Base-by-base conservation (phyloP, 2,329 filamentous ascomycete genomes). In the Cladophialophora carrionii region DNA sequence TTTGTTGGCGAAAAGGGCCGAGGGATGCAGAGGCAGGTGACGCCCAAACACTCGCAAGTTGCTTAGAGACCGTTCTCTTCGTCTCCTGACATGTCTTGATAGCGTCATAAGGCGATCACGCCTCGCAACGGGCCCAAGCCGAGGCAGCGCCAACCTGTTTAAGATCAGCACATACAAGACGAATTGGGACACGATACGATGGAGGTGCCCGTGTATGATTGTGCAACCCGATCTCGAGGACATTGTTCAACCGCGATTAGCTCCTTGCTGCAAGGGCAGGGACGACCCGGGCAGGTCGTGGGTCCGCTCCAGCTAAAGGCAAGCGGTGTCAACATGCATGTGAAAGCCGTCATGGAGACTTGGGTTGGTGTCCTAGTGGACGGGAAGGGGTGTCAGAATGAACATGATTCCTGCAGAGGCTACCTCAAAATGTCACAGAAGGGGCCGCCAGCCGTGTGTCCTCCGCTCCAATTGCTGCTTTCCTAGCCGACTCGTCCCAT, bases 371-470 rank as follows among this genome's bases (percentile, higher is more conserved):
- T n/a, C 14, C 37, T 43, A 43, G 37, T n/a, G 37, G 17, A 43
- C 37, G 37, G 37, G 17, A 43, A 20, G n/a, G 37, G n/a, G 52
- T 34, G 24, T 34, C 17, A 32, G 52, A 54, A 54, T 17, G 52
- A 34, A 34, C 29, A 24, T 54, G 29, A 54, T 54, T 54, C 26
- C 52, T 26, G n/a, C 8, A 54, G 7, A 32, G 52, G 29, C 52
- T 34, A 54, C 52, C 52, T 20, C 52, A 54, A n/a, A 54, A 54
- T 34, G 52, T 54, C n/a, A 54, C 52, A 54, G 52, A 54, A 54
- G 24, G 29, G 52, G 52, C 52, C 51, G 7, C 51, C 51, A 32
- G 51, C 10, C 29, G 24, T 54, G 17, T 17, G 8, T 32, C 26
- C 51, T 32, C 46, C 48, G 22, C 24, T 51, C 48, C 48, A 26